phyloP scores from a whole-genome alignment of 2,329 filamentous ascomycete genomes.

The Tolypocladium inflatum region DNA sequence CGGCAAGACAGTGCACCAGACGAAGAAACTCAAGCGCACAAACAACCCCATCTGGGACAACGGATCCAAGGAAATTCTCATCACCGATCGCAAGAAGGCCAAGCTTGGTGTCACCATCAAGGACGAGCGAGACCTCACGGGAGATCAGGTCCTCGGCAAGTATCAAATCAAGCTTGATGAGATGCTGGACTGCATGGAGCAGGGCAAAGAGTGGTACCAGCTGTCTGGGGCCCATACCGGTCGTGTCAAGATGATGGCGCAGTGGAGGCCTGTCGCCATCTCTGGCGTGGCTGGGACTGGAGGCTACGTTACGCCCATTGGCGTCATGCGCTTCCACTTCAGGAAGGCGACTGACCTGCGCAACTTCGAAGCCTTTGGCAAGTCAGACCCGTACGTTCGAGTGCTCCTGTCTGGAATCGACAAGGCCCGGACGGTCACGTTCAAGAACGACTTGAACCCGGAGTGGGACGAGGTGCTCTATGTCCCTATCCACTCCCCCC shows the following conservation, averaged over 20 bases:
- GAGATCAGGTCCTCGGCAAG: slow-evolving; percentile 77
- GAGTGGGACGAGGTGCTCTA: slow-evolving; percentile 96
- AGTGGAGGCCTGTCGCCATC: slow-evolving; percentile 92
- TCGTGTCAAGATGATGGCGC: slow-evolving; percentile 78
- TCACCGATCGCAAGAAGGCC: slow-evolving; percentile 85
- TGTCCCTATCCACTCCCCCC: slow-evolving; percentile 74
- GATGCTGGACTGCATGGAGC: slow-evolving; percentile 80
- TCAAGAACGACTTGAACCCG: slow-evolving; percentile 90
- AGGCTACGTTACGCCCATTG: slow-evolving; percentile 87
- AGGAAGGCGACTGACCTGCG: slow-evolving; percentile 72
- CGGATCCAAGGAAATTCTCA: slow-evolving; percentile 84
- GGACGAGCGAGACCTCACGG: slow-evolving; percentile 78
- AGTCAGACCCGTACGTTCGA: slow-evolving; percentile 90
- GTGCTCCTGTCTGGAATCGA: slow-evolving; percentile 84
- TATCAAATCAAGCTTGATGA: slow-evolving; percentile 96
- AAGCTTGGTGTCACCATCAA: slow-evolving; percentile 90
- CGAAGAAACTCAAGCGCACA: slow-evolving; percentile 88
- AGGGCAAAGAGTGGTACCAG: slow-evolving; percentile 95
- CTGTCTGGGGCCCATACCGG: slow-evolving; percentile 72
- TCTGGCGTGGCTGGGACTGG: slow-evolving; percentile 72
- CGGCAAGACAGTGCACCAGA: slow-evolving; percentile 80
- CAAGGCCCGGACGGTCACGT: slow-evolving; percentile 87
- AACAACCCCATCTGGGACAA: slow-evolving; percentile 97
- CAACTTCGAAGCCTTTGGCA: slow-evolving; percentile 91
- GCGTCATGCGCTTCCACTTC: slow-evolving; percentile 92